A percentile compares a stretch with the other conserved stretches of the same genome.
Evolutionary conservation across 2,329 filamentous ascomycete genomes (phyloP).

Genomic region (Cadophora malorum): DNA sequence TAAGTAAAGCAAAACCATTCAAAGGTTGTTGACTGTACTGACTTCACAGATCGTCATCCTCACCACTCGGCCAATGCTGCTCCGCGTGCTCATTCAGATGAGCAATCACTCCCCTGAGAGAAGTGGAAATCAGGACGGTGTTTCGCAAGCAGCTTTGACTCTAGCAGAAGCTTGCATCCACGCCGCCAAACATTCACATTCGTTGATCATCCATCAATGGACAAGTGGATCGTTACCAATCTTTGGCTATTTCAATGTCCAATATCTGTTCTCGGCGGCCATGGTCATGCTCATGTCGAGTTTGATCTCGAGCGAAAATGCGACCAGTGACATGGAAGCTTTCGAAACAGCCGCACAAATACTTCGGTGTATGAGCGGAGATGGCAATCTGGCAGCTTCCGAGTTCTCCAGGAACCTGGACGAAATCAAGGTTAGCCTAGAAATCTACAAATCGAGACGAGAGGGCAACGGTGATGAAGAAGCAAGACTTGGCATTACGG

Average conservation of each 20-base stretch:
- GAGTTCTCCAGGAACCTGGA: conserved; percentile 53
- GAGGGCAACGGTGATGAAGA: not conserved
- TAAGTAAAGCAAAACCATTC: conserved; percentile 34
- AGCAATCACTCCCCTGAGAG: conserved; percentile 31
- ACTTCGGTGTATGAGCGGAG: conserved; percentile 48
- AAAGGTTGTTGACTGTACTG: not conserved
- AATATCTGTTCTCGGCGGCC: conserved; percentile 55
- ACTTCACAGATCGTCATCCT: conserved; percentile 48
- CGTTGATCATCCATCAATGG: conserved; percentile 53
- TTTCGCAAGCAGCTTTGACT: conserved; percentile 43
- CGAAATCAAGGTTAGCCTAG: conserved; percentile 3
- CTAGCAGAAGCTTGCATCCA: conserved; percentile 53
- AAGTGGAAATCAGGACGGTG: conserved; percentile 28
- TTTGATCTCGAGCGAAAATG: conserved; percentile 45
- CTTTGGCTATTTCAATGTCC: conserved; percentile 55
- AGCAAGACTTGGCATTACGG: not conserved
- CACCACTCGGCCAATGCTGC: conserved; percentile 48
- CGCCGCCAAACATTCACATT: conserved; percentile 53
- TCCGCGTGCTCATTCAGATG: conserved; percentile 49
- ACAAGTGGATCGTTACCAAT: conserved; percentile 54
- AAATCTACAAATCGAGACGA: not conserved
- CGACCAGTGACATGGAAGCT: conserved; percentile 47
- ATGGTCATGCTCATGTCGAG: conserved; percentile 54
- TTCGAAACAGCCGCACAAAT: conserved; percentile 50
- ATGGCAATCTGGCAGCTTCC: conserved; percentile 50